Evolutionary conservation across 139 green algal species (phyloP), one percentile per base, ranked within the genome.

Genomic region (Micractinium sp.): DNA sequence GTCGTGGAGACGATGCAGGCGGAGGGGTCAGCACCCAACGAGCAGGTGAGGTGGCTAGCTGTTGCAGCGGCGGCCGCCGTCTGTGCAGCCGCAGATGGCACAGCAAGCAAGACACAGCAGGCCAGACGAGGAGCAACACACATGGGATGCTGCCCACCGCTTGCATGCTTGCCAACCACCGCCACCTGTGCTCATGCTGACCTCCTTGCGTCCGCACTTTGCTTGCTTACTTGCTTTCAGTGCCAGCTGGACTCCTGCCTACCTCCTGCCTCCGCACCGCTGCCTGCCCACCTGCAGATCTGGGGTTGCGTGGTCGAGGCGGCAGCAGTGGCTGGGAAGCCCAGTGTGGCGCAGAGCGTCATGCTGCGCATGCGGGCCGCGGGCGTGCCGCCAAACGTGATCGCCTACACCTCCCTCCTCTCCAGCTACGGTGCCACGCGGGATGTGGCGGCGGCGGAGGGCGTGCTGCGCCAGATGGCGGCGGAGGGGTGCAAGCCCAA

Each of bases 321-420:
- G 13, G 87, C 90, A 0, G 88, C 79, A 14, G 82, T 87, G 56
- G 81, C 73, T 7, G 87, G 87, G 39, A 80, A 88, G 73, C 63
- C 81, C 38, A 29, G n/a, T 1, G 74, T 81, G 39, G 87, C 61
- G 14, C 87, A 67, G 9, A 53, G 60, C 25, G 87, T 97, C 41
- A 95, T 98, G 81, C 91, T 96, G 35, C 91, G 96, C 90, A 98
- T 98, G 96, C 86, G 88, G 25, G 63, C 82, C 0, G 75, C 93
- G 53, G 94, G 94, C 4, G 94, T 92, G 89, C 89, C 90, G 73
- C 94, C 95, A 25, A 95, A 98, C 88, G 85, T 90, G 66, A 93
- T 97, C 81, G 95, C 93, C 38, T 97, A 95, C 91, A 94, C 91
- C 56, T 93, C 92, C 36, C 90, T 98, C 67, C 93, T 98, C 69